Percentiles rank a stretch among this genome's conserved stretches.
These are phyloP conservation scores for Xylariales sp. DNA, from an alignment of 2,329 filamentous ascomycete genomes.

Conservation along the genomic window DNA sequence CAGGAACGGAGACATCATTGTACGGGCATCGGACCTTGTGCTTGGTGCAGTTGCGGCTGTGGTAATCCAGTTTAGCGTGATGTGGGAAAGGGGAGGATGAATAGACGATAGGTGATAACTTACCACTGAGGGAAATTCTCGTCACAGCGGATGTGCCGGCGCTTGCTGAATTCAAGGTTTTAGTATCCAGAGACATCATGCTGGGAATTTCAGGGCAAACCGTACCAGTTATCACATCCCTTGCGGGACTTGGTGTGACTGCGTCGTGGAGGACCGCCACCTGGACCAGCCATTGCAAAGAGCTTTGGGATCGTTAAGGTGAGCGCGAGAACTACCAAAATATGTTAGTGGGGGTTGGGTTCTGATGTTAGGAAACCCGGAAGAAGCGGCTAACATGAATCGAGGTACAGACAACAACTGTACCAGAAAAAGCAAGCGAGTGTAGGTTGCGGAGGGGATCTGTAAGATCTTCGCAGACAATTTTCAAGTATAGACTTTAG, in stretches of 20 bases:
- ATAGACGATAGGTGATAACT: slow-evolving; percentile 24
- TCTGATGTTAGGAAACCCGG: neutral
- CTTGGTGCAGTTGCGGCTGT: slow-evolving; percentile 94
- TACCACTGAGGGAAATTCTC: slow-evolving; percentile 98
- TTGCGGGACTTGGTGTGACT: slow-evolving; percentile 98
- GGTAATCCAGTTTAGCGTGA: slow-evolving; percentile 8
- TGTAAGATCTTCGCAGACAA: slow-evolving; percentile 15
- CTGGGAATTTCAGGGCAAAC: no score
- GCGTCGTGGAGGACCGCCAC: slow-evolving; percentile 83
- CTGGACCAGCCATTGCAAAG: slow-evolving; percentile 79
- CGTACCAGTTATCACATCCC: slow-evolving; percentile 89
- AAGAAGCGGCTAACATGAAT: slow-evolving; percentile 20
- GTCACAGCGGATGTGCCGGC: slow-evolving; percentile 94
- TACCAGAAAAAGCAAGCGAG: slow-evolving; percentile 25
- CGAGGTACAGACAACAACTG: slow-evolving; percentile 21
- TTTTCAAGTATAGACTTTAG: neutral
- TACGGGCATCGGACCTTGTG: slow-evolving; percentile 98
- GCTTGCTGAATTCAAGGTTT: slow-evolving; percentile 73
- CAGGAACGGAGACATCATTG: slow-evolving; percentile 75
- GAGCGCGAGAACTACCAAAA: slow-evolving; percentile 30
- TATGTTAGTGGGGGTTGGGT: slow-evolving; percentile 15
- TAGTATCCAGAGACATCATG: no score
- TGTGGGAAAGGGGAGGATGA: neutral
- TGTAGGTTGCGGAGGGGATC: slow-evolving; percentile 15
- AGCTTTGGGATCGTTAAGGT: slow-evolving; percentile 21